Percentiles rank a stretch among this genome's conserved stretches.
Evolutionary conservation across 192 early-diverging fungal species (phyloP).

Genomic region (Fimicolochytrium jonesii): DNA sequence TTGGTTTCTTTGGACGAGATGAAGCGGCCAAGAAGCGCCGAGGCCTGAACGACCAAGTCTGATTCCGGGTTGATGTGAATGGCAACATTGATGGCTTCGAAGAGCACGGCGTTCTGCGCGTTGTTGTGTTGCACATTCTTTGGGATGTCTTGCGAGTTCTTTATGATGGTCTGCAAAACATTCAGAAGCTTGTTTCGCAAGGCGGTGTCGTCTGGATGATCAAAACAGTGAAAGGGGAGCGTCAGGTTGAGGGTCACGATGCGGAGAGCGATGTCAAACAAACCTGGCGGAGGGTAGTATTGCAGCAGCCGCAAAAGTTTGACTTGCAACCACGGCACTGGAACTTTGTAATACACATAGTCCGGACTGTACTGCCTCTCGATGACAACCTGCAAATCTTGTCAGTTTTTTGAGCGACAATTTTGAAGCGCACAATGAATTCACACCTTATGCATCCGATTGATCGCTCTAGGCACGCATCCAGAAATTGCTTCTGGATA

Average conservation of each 20-base stretch:
- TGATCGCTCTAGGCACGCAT: conserved; percentile 73
- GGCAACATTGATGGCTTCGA: conserved; percentile 94
- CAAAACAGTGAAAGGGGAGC: not conserved
- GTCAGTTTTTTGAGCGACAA: too few relatives aligned
- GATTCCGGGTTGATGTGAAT: conserved; percentile 92
- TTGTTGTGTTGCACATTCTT: conserved; percentile 98
- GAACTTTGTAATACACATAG: conserved; percentile 97
- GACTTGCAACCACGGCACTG: conserved; percentile 96
- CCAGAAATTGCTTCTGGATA: conserved; percentile 77
- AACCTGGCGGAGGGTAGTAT: conserved; percentile 88
- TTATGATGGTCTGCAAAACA: conserved; percentile 75
- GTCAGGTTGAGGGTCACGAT: not conserved
- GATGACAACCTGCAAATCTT: conserved; percentile 64
- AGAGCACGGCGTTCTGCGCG: conserved; percentile 94
- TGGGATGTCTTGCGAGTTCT: conserved; percentile 73
- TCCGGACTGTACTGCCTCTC: conserved; percentile 78
- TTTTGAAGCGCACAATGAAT: not conserved
- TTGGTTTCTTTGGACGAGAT: conserved; percentile 97
- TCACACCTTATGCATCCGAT: conserved; percentile 69
- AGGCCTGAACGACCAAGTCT: conserved; percentile 77
- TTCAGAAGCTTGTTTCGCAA: conserved; percentile 49
- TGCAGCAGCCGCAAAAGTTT: conserved; percentile 92
- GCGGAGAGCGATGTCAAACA: not conserved
- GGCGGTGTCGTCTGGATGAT: conserved; percentile 1
- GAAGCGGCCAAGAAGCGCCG: conserved; percentile 77